Conservation (phyloP, 2,329 filamentous ascomycete species). For the Colletotrichum liaoningense region DNA sequence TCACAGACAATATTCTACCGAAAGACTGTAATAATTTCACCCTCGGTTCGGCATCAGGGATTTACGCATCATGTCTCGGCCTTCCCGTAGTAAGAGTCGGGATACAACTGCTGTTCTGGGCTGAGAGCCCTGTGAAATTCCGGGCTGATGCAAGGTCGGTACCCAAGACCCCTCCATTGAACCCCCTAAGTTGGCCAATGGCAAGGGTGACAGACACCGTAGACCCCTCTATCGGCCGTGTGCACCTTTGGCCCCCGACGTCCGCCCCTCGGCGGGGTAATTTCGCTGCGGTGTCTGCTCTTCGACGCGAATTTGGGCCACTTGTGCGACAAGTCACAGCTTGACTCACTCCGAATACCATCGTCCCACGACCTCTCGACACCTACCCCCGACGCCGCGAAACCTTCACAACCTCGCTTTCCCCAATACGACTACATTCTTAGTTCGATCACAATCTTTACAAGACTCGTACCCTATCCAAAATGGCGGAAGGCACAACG, state of each 20-base stretch:
- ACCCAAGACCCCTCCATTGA: background rate
- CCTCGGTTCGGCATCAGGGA: background rate
- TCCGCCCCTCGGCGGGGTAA: slow-evolving; percentile 37
- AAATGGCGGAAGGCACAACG: slow-evolving; percentile 48
- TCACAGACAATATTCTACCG: background rate
- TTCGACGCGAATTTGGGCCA: slow-evolving; percentile 19
- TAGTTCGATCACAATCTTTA: background rate
- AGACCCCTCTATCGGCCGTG: slow-evolving; percentile 35
- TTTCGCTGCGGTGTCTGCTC: slow-evolving; percentile 21
- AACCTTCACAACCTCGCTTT: background rate
- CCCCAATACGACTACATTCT: background rate
- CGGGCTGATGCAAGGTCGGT: background rate
- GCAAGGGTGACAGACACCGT: slow-evolving; percentile 15
- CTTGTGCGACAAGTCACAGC: slow-evolving; percentile 24
- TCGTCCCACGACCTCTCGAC: slow-evolving; percentile 1
- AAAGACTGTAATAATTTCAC: background rate
- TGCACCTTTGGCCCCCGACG: slow-evolving; percentile 27
- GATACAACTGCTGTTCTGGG: slow-evolving; percentile 20
- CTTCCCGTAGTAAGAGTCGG: background rate
- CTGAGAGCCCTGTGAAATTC: slow-evolving; percentile 28
- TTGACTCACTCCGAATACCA: slow-evolving; percentile 27
- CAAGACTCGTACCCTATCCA: background rate
- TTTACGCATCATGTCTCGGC: background rate
- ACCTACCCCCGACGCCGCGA: background rate
- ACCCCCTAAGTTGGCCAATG: slow-evolving; percentile 28